Evolutionary conservation across 1,139 yeast genomes (phyloP).

Genomic region (Sugiyamaella xylanicola): DNA sequence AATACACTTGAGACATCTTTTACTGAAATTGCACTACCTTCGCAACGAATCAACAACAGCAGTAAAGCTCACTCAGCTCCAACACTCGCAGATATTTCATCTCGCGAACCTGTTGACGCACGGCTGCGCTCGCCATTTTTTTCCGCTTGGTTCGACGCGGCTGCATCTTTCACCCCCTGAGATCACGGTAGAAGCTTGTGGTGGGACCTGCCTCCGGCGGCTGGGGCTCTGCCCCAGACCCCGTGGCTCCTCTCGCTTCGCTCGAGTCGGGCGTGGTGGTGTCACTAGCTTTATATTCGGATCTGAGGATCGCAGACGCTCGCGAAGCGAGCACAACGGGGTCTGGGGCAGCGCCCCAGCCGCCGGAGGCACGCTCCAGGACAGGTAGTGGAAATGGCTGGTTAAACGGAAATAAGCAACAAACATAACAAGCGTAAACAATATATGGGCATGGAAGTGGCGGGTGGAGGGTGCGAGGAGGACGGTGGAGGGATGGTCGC

Average conservation of each 20-base stretch:
- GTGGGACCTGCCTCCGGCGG: slow-evolving; percentile 4
- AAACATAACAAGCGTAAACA: slow-evolving; percentile 12
- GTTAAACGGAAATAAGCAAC: slow-evolving; percentile 3
- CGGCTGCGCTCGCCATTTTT: background rate
- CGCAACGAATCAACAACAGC: slow-evolving; percentile 5
- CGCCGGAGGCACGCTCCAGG: background rate
- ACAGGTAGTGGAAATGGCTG: background rate
- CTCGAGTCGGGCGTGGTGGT: background rate
- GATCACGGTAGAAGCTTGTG: background rate
- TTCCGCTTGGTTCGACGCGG: slow-evolving; percentile 16
- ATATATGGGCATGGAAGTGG: background rate
- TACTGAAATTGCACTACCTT: slow-evolving; percentile 1
- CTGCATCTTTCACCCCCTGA: background rate
- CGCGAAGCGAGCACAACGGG: background rate
- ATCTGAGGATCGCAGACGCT: background rate
- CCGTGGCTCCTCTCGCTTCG: slow-evolving; percentile 1
- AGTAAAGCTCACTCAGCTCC: no score
- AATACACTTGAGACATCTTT: slow-evolving; percentile 56
- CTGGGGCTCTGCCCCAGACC: slow-evolving; percentile 1
- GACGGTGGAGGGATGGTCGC: background rate
- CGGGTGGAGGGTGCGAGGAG: background rate
- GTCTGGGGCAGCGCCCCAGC: background rate
- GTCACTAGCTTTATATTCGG: no score
- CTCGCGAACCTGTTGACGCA: slow-evolving; percentile 2
- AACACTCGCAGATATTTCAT: slow-evolving; percentile 15